A percentile compares a stretch with the other conserved stretches of the same genome.
These are phyloP conservation scores for Spizellomyces sp. DNA, from an alignment of 192 early-diverging fungal genomes.

Conservation along the genomic window DNA sequence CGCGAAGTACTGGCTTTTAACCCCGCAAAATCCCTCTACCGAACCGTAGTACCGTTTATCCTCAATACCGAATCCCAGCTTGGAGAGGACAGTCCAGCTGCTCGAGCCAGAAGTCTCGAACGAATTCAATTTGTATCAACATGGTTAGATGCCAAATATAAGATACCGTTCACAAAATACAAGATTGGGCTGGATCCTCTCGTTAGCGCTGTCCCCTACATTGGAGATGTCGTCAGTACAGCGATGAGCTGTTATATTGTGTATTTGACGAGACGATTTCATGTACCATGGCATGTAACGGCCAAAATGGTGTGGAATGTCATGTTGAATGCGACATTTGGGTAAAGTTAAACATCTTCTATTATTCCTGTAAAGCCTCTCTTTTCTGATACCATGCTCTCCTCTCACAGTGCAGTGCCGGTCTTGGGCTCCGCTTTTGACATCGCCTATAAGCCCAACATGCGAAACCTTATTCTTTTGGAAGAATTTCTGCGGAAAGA, in stretches of 20 bases:
- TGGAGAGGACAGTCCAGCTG: constrained; percentile 21
- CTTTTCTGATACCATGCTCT: neutral
- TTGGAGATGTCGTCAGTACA: constrained; percentile 28
- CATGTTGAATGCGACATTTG: constrained; percentile 16
- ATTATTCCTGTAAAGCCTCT: neutral
- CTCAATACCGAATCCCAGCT: constrained; percentile 6
- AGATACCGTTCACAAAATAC: constrained; percentile 24
- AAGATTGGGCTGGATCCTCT: constrained; percentile 28
- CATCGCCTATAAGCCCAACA: constrained; percentile 31
- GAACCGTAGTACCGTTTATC: constrained; percentile 9
- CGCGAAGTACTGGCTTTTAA: neutral
- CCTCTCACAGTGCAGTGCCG: constrained; percentile 9
- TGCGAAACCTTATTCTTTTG: constrained; percentile 30
- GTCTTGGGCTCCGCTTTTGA: constrained; percentile 21
- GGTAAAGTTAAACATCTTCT: neutral
- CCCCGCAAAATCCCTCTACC: constrained; percentile 13
- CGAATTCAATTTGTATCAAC: constrained; percentile 13
- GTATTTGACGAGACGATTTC: constrained; percentile 25
- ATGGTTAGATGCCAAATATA: constrained; percentile 25
- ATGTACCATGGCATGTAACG: constrained; percentile 27
- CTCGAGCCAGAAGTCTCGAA: constrained; percentile 4
- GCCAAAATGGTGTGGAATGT: constrained; percentile 28
- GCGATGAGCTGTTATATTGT: constrained; percentile 19
- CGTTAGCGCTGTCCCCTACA: constrained; percentile 17
- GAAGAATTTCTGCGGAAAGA: constrained; percentile 22